A percentile compares a stretch with the other conserved stretches of the same genome.
Conservation (phyloP, 1,139 yeast genomes). For the Yueomyces sp. region DNA sequence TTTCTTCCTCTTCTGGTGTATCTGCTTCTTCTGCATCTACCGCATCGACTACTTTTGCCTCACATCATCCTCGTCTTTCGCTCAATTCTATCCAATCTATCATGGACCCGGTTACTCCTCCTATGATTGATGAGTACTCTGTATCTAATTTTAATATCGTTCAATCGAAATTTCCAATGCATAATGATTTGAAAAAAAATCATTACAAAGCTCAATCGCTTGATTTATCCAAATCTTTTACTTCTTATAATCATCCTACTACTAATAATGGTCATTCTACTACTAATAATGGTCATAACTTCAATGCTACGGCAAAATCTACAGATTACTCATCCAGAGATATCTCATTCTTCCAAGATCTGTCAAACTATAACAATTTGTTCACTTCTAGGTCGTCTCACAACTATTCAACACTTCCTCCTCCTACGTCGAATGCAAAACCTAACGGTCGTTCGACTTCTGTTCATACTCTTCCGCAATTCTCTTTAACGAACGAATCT, state of each 20-base stretch:
- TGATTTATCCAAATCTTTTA: slow-evolving; percentile 10
- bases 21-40: neutral
- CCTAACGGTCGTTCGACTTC: no score
- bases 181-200: slow-evolving; percentile 6
- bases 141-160: slow-evolving; percentile 1
- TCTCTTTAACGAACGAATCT: neutral
- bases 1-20: neutral
- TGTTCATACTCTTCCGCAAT: neutral
- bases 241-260: slow-evolving; percentile 20
- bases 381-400: neutral
- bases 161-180: no score
- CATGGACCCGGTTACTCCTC: slow-evolving; percentile 28
- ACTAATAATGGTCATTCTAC: slow-evolving; percentile 10
- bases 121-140: slow-evolving; percentile 17
- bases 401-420: neutral
- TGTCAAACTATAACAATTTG: neutral
- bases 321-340: neutral
- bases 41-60: neutral
- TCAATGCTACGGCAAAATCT: neutral
- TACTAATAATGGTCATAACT: neutral
- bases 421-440: neutral
- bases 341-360: neutral
- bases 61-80: slow-evolving; percentile 24
- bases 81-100: slow-evolving; percentile 23
- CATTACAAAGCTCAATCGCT: slow-evolving; percentile 22